A percentile compares a stretch with the other conserved stretches of the same genome.
Evolutionary conservation across 306 rosid genomes (phyloP).

Genomic region (Cucurbita maxima): DNA sequence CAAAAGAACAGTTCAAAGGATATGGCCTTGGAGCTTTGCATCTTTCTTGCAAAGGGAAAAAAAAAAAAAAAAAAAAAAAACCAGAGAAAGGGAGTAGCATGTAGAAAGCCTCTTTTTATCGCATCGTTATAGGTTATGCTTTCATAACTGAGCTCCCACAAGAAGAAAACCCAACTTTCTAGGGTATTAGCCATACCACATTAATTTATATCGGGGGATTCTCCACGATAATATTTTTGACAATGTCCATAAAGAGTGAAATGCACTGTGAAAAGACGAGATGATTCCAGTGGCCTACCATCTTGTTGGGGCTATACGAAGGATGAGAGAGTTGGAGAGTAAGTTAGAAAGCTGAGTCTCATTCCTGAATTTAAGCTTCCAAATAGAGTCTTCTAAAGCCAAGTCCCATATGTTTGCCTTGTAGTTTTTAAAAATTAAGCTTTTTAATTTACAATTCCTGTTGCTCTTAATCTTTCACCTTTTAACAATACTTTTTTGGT

Average conservation of each 20-base stretch:
- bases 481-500: neutral
- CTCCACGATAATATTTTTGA: too few relatives aligned
- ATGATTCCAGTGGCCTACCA: neutral
- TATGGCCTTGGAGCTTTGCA: too few relatives aligned
- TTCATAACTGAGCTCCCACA: too few relatives aligned
- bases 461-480: neutral
- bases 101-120: too few relatives aligned
- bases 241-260: neutral
- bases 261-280: neutral
- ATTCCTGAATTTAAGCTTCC: neutral
- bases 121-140: too few relatives aligned
- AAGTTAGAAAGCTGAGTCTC: neutral
- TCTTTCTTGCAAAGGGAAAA: too few relatives aligned
- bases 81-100: too few relatives aligned
- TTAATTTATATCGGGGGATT: too few relatives aligned
- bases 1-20: too few relatives aligned
- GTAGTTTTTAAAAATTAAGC: neutral
- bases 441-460: neutral
- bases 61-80: too few relatives aligned
- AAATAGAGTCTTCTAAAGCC: neutral
- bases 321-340: neutral
- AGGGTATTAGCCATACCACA: too few relatives aligned
- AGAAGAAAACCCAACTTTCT: too few relatives aligned
- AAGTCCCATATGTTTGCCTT: neutral
- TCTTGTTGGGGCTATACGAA: neutral